Evolutionary conservation across 495 filamentous ascomycete species (phyloP), one percentile per base, ranked within the genome.

Genomic region (Bathelium albidoporum): DNA sequence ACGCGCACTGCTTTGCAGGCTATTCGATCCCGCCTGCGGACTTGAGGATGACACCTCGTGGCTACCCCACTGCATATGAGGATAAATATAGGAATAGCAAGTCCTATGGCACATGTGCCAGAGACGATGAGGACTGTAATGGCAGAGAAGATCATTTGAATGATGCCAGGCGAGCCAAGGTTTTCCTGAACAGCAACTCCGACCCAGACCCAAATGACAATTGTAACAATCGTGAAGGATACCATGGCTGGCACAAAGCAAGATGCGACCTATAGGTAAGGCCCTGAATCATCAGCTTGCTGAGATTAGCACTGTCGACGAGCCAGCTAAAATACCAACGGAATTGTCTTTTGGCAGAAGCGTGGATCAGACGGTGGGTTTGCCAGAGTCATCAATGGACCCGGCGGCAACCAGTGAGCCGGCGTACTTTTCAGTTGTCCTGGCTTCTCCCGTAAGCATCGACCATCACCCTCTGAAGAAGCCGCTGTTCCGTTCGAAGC

Each of bases 71-170:
- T 82, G 0, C 82, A 82, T 59, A 92, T 85, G 0, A 91, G 81
- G 52, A 90, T 75, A 5, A 91, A 89, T 87, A 92, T 90, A 1
- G 89, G 89, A 2, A 92, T 86, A 0, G 88, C 88, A 39, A 92
- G 78, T 0, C 88, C 87, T 61, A 94, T 86, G 1, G 89, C 89
- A 63, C 89, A 94, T 20, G 89, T 89, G 65, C 89, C 92, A 10
- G 88, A 91, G 11, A 92, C 85, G 52, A 89, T 85, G 9, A 92
- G 81, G 0, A 85, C 84, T 0, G 88, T 81, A 62, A 92, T 85
- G 20, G 83, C 82, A 65, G 87, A 94, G 16, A 86, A 90, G 49
- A 90, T 82, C 0, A 88, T 86, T 41, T 78, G 75, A 28, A 84
- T 80, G 2, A 76, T 74, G 24, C 86, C 82, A 44, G 80, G 74